Evolutionary conservation across 371 early-diverging fungal species (phyloP), one percentile per base, ranked within the genome.

Genomic region (Rhizopus microsporus): DNA sequence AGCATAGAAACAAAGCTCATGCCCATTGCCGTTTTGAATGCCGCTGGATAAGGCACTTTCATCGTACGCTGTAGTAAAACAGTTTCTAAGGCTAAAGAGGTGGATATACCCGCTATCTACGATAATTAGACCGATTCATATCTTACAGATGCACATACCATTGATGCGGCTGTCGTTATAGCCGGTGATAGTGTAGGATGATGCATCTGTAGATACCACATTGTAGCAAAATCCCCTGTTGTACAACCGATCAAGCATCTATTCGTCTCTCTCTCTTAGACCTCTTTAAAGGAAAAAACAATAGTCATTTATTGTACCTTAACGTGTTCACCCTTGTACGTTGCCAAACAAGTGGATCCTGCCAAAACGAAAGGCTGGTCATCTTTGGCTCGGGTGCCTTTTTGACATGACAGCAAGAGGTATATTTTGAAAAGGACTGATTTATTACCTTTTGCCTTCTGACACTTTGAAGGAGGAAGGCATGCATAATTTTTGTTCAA

Each of bases 1-100:
- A 78, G 42, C 83, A 82, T 82, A n/a, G 81, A 80, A 17, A 75
- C 77, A 60, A 82, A 62, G 34, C 77, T 77, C 83, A 82, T 82
- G 9, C 80, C 79, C 59, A 78, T 78, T 8, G 83, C 83, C 7
- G 83, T 78, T 38, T 72, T 77, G 70, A 82, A 78, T 10, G 83
- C 78, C 5, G 59, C 65, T 3, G 37, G 23, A 42, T 69, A 67
- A 10, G 64, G 56, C 39, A 80, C 69, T 10, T 66, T 46, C 75
- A 82, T 69, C 2, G 80, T 69, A 7, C 71, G 65, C 6, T 68
- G 65, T 17, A 82, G 53, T 8, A 82, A 51, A 0, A 80, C 68
- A 0, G 83, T 82, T 54, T 82, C 83, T 8, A 82, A 58, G 3
- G 71, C 71, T 31, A 82, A 63, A 7, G 83, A 82, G 0, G 79